These are phyloP conservation scores for Gossypium lobatum DNA, from an alignment of 441 rosid genomes.

Conservation along the genomic window DNA sequence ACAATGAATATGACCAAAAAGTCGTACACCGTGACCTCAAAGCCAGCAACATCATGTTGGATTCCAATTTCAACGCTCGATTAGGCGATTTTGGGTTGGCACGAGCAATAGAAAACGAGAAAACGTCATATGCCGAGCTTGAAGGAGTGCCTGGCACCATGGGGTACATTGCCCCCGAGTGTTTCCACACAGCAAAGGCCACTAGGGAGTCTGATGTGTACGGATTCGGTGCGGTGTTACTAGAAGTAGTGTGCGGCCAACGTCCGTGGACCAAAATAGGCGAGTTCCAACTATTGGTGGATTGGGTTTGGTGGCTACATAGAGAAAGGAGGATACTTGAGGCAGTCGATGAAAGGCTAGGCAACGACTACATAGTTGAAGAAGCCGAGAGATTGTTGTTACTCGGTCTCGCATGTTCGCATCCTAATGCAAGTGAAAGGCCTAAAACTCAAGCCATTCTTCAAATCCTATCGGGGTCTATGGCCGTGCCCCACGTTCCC, in stretches of 20 bases:
- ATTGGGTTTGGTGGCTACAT: conserved; percentile 48
- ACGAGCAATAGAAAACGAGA: conserved; percentile 37
- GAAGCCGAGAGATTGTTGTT: conserved; percentile 38
- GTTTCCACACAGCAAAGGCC: conserved; percentile 41
- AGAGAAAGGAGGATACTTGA: conserved; percentile 36
- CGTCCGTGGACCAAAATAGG: conserved; percentile 31
- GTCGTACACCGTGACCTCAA: conserved; percentile 58
- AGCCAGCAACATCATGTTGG: conserved; percentile 52
- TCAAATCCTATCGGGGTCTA: conserved; percentile 33
- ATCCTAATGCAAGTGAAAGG: conserved; percentile 35
- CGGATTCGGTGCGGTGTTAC: conserved; percentile 47
- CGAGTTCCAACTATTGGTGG: conserved; percentile 32
- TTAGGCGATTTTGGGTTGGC: conserved; percentile 49
- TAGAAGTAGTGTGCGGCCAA: conserved; percentile 46
- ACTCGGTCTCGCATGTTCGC: conserved; percentile 44
- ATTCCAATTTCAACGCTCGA: conserved; percentile 42
- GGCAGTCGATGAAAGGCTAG: conserved; percentile 34
- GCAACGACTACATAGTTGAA: conserved; percentile 20
- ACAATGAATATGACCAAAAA: conserved; percentile 42
- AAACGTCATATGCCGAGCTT: conserved; percentile 39
- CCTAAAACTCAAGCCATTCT: conserved; percentile 33
- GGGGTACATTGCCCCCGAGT: conserved; percentile 50
- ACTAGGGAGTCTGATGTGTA: conserved; percentile 47
- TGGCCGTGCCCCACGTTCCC: conserved; percentile 29
- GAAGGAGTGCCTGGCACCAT: conserved; percentile 43